Evolutionary conservation across 1,284 basidiomycete species (phyloP).

Genomic region (Phellopilus nigrolimitatus): DNA sequence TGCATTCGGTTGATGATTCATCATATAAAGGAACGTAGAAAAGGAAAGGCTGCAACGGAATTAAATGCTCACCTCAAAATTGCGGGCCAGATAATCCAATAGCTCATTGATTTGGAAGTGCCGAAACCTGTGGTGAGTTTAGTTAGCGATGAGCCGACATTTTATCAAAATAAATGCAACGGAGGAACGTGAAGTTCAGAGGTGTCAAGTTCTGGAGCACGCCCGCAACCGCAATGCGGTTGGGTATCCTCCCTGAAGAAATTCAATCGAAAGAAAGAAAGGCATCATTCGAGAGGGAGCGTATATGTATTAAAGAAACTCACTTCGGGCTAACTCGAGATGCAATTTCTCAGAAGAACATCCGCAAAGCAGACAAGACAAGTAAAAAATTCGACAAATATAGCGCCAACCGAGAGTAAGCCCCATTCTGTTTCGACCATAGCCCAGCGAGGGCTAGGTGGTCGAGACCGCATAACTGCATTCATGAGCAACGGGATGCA

Average conservation of each 20-base stretch:
- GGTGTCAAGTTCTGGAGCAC: constrained; percentile 75
- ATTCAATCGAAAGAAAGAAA: constrained; percentile 69
- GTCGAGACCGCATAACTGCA: constrained; percentile 74
- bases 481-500: constrained; percentile 73
- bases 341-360: constrained; percentile 33
- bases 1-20: constrained; percentile 52
- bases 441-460: constrained; percentile 34
- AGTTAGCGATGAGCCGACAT: neutral
- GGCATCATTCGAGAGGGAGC: constrained; percentile 26
- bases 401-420: constrained; percentile 73
- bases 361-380: constrained; percentile 33
- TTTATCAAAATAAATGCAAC: neutral
- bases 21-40: constrained; percentile 23
- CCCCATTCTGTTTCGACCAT: constrained; percentile 70
- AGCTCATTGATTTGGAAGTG: neutral
- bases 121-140: neutral
- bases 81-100: too few relatives aligned
- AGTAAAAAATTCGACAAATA: constrained; percentile 43
- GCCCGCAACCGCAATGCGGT: constrained; percentile 36
- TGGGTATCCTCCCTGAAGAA: constrained; percentile 84
- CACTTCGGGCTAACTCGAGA: constrained; percentile 22
- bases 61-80: too few relatives aligned
- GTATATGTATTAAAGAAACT: constrained; percentile 29
- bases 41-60: constrained; percentile 1
- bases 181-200: constrained; percentile 39